Conservation (phyloP, 116 monocot genomes). For the Thalassia testudinum region DNA sequence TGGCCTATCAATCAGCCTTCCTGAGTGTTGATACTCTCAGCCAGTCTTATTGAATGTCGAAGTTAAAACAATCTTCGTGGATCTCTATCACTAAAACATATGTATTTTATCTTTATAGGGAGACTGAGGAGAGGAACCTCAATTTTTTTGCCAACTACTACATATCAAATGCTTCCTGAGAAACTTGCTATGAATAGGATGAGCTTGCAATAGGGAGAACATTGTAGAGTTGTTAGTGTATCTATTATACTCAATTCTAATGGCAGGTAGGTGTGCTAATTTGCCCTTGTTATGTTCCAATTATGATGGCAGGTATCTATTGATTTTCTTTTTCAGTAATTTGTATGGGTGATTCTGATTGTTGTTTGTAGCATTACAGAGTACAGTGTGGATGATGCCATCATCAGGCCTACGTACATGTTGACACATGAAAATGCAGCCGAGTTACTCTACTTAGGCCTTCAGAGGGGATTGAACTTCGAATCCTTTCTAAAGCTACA, state of each 20-base stretch:
- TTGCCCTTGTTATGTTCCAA: background rate
- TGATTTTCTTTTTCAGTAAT: background rate
- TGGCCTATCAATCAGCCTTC: too few relatives aligned
- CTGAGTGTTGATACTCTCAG: too few relatives aligned
- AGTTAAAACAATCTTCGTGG: too few relatives aligned
- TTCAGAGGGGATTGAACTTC: slow-evolving; percentile 87
- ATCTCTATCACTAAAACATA: background rate
- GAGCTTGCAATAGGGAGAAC: slow-evolving; percentile 90
- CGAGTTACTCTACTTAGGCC: slow-evolving; percentile 72
- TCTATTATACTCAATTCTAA: slow-evolving; percentile 60
- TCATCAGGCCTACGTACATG: slow-evolving; percentile 93
- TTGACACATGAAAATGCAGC: slow-evolving; percentile 96
- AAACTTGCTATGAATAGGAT: slow-evolving; percentile 89
- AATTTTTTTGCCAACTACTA: slow-evolving; percentile 83
- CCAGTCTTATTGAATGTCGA: too few relatives aligned
- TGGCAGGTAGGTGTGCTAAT: slow-evolving; percentile 48
- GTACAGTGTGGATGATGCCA: slow-evolving; percentile 55
- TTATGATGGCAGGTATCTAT: slow-evolving; percentile 36
- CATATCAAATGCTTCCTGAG: slow-evolving; percentile 89
- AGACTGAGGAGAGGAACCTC: slow-evolving; percentile 94
- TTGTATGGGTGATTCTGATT: background rate
- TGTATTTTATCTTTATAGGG: slow-evolving; percentile 13
- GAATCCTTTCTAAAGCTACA: slow-evolving; percentile 84
- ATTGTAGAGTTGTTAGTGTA: slow-evolving; percentile 76
- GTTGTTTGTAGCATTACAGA: slow-evolving; percentile 57